Evolutionary conservation across 768 basidiomycete species (phyloP).

Genomic region (Amanita jacksonii): DNA sequence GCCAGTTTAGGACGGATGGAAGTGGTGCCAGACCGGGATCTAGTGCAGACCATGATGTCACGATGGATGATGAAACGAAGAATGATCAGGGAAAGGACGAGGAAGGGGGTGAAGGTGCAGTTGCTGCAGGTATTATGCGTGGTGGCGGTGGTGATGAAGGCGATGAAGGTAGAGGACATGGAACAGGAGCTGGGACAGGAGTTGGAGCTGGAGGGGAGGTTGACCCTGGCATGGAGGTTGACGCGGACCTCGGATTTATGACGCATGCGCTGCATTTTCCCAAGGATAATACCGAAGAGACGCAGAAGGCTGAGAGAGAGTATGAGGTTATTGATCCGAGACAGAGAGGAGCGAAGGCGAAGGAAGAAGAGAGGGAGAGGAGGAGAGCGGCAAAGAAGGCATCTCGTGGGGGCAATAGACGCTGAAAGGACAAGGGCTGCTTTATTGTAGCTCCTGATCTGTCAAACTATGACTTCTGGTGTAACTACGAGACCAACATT

Average conservation of each 20-base stretch:
- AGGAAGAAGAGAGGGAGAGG: slow-evolving; percentile 68
- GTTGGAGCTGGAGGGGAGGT: slow-evolving; percentile 27
- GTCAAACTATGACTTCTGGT: no score
- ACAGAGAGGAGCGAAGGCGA: slow-evolving; percentile 59
- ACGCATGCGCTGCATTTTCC: slow-evolving; percentile 65
- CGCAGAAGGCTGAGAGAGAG: slow-evolving; percentile 67
- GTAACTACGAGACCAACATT: no score
- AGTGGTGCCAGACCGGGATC: no score
- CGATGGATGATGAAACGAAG: not conserved
- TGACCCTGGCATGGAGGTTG: slow-evolving; percentile 62
- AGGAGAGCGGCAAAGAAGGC: slow-evolving; percentile 32
- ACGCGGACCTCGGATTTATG: slow-evolving; percentile 69
- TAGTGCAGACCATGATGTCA: slow-evolving; percentile 8
- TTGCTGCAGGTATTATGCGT: no score
- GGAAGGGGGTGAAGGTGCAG: slow-evolving; percentile 15
- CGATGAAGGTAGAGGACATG: no score
- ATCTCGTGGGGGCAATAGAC: not conserved
- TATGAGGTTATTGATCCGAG: slow-evolving; percentile 88
- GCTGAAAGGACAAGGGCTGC: not conserved
- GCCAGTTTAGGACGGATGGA: slow-evolving; percentile 18
- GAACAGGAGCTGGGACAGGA: slow-evolving; percentile 8
- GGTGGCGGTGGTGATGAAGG: no score
- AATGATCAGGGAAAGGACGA: slow-evolving; percentile 12
- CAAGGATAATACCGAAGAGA: slow-evolving; percentile 72
- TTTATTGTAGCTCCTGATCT: no score